Conservation (phyloP, 345 rosid species). For the Draba incana region DNA sequence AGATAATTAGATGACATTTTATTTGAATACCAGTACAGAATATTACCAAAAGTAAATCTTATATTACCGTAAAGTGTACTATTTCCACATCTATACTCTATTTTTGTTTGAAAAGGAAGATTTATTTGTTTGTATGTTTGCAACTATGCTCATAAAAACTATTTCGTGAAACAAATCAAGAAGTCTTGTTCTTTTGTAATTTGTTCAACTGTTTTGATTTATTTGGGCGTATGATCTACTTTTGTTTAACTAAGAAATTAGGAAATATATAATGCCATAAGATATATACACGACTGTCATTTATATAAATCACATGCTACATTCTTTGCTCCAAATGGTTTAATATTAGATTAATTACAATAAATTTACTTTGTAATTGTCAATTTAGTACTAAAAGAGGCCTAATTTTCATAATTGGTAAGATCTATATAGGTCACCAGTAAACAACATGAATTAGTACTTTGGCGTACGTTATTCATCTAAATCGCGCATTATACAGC, state of each 20-base stretch:
- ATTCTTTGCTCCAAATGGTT: neutral
- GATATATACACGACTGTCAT: neutral
- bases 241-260: neutral
- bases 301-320: neutral
- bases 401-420: neutral
- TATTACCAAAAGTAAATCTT: neutral
- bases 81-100: neutral
- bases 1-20: conserved; percentile 5
- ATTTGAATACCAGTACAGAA: conserved; percentile 7
- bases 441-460: conserved; percentile 5
- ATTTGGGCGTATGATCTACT: neutral
- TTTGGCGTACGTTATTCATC: neutral
- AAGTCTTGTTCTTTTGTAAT: conserved; percentile 13
- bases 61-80: neutral
- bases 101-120: neutral
- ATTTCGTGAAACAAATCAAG: conserved; percentile 1
- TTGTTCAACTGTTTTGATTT: conserved; percentile 25
- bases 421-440: conserved; percentile 16
- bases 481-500: neutral
- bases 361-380: neutral
- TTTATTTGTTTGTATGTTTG: neutral
- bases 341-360: neutral
- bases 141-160: conserved; percentile 16
- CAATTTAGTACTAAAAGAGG: neutral
- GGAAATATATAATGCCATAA: conserved; percentile 7